Conservation (phyloP, 148 eudicot genomes). For the Euryodendron excelsum region DNA sequence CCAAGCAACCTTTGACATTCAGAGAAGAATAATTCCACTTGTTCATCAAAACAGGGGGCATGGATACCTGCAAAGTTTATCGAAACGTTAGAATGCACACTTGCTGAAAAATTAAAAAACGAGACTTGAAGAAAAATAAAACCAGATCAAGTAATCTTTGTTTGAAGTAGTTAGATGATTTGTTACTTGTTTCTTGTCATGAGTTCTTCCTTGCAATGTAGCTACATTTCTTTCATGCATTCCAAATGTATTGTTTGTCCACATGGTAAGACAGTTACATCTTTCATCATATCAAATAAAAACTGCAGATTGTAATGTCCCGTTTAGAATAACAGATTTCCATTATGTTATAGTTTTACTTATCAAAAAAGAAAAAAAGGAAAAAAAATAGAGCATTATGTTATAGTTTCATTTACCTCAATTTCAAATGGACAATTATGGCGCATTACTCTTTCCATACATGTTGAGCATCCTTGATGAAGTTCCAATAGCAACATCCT, state of each 20-base stretch:
- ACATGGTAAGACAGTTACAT: conserved; percentile 32
- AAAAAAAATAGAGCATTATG: too few species aligned
- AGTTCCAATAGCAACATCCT: conserved; percentile 77
- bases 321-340: neutral
- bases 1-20: too few species aligned
- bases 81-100: too few species aligned
- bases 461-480: conserved; percentile 59
- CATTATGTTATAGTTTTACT: too few species aligned
- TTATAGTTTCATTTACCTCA: conserved; percentile 44
- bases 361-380: too few species aligned
- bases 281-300: conserved; percentile 38
- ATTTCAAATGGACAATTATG: conserved; percentile 82
- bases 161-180: neutral
- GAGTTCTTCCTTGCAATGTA: conserved; percentile 36
- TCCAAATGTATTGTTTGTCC: conserved; percentile 44
- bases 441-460: conserved; percentile 83
- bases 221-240: conserved; percentile 44
- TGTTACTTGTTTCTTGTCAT: too few species aligned
- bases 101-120: too few species aligned
- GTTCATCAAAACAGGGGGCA: too few species aligned
- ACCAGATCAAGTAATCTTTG: too few species aligned
- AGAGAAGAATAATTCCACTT: too few species aligned
- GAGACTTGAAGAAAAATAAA: neutral
- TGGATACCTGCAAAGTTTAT: too few species aligned
- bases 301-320: conserved; percentile 24